Percentiles rank a stretch among this genome's conserved stretches.
Conservation (phyloP, 306 rosid species). For the Lathyrus sativus region DNA sequence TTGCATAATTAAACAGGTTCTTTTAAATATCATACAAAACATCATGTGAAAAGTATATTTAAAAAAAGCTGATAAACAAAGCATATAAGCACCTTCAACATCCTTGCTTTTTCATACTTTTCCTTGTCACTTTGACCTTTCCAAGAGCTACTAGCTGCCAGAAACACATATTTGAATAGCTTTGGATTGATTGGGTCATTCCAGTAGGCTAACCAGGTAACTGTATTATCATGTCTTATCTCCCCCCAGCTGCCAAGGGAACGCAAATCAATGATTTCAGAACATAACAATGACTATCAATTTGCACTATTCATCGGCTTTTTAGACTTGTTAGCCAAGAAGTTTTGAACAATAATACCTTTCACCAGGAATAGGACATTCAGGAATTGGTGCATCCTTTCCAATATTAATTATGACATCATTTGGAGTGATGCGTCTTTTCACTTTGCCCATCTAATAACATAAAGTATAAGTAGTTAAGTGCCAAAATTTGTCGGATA, state of each 20-base stretch:
- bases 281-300: constrained; percentile 3
- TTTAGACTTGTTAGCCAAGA: constrained; percentile 1
- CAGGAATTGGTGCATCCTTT: constrained; percentile 85
- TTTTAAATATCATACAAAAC: constrained; percentile 22
- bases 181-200: constrained; percentile 87
- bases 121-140: constrained; percentile 99
- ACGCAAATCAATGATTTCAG: constrained; percentile 29
- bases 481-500: constrained; percentile 12
- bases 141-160: constrained; percentile 94
- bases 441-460: constrained; percentile 88
- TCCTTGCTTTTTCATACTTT: constrained; percentile 97
- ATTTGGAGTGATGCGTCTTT: constrained; percentile 74
- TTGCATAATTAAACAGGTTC: constrained; percentile 20
- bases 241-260: constrained; percentile 85
- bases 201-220: constrained; percentile 98
- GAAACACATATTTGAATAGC: constrained; percentile 88
- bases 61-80: constrained; percentile 31
- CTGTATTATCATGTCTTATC: constrained; percentile 86
- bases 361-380: constrained; percentile 94
- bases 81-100: constrained; percentile 65
- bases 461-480: constrained; percentile 33
- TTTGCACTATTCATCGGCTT: not conserved
- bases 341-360: constrained; percentile 51
- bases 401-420: constrained; percentile 91
- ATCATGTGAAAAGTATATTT: constrained; percentile 2